Evolutionary conservation across 345 rosid genomes (phyloP).

Genomic region (Streptanthus diversifolius): DNA sequence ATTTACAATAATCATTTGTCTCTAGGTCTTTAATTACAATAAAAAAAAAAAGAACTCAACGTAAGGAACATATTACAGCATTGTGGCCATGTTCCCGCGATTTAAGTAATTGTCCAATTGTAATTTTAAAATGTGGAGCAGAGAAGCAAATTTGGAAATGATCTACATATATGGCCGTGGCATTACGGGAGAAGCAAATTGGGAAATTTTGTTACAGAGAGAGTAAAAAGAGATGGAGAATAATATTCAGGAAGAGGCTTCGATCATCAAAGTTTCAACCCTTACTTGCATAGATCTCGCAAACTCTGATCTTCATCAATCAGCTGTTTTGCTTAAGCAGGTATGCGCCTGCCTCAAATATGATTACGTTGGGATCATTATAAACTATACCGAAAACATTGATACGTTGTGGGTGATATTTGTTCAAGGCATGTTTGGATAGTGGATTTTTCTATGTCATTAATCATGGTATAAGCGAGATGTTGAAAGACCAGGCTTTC

Average conservation of each 20-base stretch:
- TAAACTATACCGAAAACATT: background rate
- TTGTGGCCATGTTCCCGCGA: background rate
- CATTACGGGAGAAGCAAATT: background rate
- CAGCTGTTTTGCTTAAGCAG: conserved; percentile 14
- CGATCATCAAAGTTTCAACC: conserved; percentile 7
- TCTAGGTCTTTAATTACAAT: too few relatives aligned
- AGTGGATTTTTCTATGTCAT: conserved; percentile 75
- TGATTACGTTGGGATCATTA: too few relatives aligned
- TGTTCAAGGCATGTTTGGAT: conserved; percentile 69
- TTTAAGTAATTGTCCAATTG: background rate
- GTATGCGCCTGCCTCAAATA: background rate
- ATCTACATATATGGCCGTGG: background rate
- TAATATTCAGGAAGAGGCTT: background rate
- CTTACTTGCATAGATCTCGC: conserved; percentile 22
- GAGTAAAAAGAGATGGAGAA: background rate
- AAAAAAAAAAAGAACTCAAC: too few relatives aligned
- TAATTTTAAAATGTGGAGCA: background rate
- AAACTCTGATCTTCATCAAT: conserved; percentile 19
- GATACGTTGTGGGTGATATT: background rate
- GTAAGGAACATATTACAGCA: too few relatives aligned
- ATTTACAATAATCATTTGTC: background rate
- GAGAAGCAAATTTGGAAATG: too few relatives aligned
- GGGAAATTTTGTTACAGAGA: background rate
- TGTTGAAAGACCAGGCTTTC: conserved; percentile 63
- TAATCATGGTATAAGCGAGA: conserved; percentile 70